Base-by-base conservation (phyloP, 352 stramenopile species). In the Phytophthora nicotianae region DNA sequence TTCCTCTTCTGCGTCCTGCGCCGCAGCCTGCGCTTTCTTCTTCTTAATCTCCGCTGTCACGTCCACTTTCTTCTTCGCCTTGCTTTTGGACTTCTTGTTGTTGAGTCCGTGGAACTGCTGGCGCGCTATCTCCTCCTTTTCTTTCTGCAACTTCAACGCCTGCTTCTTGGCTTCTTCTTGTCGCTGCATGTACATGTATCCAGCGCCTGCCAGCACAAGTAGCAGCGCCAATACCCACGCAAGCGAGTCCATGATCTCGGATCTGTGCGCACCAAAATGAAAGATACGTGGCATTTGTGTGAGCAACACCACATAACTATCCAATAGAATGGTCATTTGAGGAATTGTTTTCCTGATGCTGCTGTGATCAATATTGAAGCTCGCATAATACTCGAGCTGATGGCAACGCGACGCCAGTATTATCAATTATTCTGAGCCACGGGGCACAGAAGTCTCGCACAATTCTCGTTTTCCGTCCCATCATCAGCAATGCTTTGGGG, bases 11-110 rank as follows among this genome's bases (percentile, higher is more conserved):
- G 26, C 26, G 1, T 74, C 70, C 14, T 71, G 50, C 3, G 33
- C 42, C 5, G 20, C 50, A 4, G 32, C 29, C 47, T 69, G 46
- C 37, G 54, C 19, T 29, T 68, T 67, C 27, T 72, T 74, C 69
- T 88, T 86, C 75, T 91, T 93, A 45, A 91, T 66, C 56, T 90
- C 72, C 10, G 84, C 84, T 2, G 79, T 89, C 53, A 89, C 65
- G 45, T 93, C 84, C 29, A 93, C 76, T 45, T 87, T 88, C 62
- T 85, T 85, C 17, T 70, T 74, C 32, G 50, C 7, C 46, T 90
- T 93, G 38, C 46, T 26, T 57, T 90, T 91, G 32, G 72, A 53
- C 48, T 89, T 87, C 71, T 93, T 91, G 41, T 52, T 62, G 20
- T 70, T 71, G 5, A 59, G 21, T 2, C 74, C 67, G 24, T 78